Evolutionary conservation across 2,329 filamentous ascomycete genomes (phyloP).

Genomic region (Fusarium mangiferae): DNA sequence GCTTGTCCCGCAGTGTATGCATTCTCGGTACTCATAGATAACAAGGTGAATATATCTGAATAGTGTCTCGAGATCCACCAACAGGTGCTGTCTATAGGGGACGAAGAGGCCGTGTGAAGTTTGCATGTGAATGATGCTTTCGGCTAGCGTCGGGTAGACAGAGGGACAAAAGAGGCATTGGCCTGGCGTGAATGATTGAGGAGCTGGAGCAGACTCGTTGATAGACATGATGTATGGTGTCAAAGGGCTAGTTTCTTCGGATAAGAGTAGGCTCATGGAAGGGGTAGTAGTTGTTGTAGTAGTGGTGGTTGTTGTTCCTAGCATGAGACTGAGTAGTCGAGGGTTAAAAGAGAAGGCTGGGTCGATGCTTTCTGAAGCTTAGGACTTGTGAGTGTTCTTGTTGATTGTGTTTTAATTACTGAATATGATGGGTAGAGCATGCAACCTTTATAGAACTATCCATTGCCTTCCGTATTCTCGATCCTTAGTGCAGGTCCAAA

Average conservation of each 20-base stretch:
- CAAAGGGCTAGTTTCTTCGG: not conserved
- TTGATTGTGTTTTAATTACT: not conserved
- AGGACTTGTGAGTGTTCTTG: rapidly evolving
- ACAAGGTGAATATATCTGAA: not conserved
- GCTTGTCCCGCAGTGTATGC: constrained; percentile 1
- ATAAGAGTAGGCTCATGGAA: not conserved
- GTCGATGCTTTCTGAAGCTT: rapidly evolving
- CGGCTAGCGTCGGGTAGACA: not conserved
- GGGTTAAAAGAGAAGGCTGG: rapidly evolving
- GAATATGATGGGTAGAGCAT: not conserved
- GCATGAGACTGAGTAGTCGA: not conserved
- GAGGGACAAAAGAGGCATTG: constrained; percentile 10
- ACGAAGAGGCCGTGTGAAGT: constrained; percentile 1
- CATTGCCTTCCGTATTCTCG: rapidly evolving
- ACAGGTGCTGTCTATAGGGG: not conserved
- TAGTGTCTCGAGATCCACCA: constrained; percentile 3
- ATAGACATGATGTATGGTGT: not conserved
- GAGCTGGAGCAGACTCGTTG: not conserved
- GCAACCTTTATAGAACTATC: not conserved
- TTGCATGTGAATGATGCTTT: constrained; percentile 9
- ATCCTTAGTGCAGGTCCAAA: not conserved
- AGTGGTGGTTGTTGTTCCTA: constrained; percentile 5
- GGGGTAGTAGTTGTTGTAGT: not conserved
- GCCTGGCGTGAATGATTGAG: not conserved
- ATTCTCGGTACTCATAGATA: constrained; percentile 2